Base-by-base conservation (phyloP, 345 rosid species). In the Gossypium thurberi region DNA sequence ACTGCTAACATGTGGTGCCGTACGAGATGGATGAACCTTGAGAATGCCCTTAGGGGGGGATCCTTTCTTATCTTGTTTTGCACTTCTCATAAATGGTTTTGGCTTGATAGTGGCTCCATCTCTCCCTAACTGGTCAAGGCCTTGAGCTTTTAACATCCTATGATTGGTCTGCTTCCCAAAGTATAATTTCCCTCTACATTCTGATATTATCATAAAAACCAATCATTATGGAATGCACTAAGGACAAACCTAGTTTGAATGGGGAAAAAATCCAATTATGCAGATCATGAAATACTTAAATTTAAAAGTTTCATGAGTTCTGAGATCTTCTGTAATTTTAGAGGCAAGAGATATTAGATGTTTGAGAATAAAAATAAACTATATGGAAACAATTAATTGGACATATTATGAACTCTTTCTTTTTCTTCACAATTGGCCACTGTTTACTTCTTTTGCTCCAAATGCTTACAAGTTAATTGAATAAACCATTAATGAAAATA, bases 111-210 rank as follows among this genome's bases (percentile, higher is more conserved):
- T 71, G 58, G 73, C 74, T 57, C 80, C 88, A 66, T 78, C 81
- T 78, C 74, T 76, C 81, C 81, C 81, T 28, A 80, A 75, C 74
- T 77, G 82, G 48, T 81, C 81, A 28, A 80, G 67, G 50, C 82
- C 92, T 73, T 86, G 79, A 59, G 81, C 82, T 77, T 78, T 83
- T 51, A 80, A 76, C 48, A 75, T 76, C 73, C 83, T 81, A 50
- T 65, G 84, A 51, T 82, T 78, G 17, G 21, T 75, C 58, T 73
- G 84, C 51, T 85, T 84, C 62, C 77, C 77, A 62, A 83, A 87
- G 76, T 81, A 84, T 46, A 88, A 70, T 69, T 90, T 85, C 80
- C 86, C 88, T 70, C 74, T 77, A 73, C 80, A 82, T 80, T 81
- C 98, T 94, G 90, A 59, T 84, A 63, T 46, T 71, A 62, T 33